Conservation (phyloP, 106 monocot genomes). For the Narthecium ossifragum region DNA sequence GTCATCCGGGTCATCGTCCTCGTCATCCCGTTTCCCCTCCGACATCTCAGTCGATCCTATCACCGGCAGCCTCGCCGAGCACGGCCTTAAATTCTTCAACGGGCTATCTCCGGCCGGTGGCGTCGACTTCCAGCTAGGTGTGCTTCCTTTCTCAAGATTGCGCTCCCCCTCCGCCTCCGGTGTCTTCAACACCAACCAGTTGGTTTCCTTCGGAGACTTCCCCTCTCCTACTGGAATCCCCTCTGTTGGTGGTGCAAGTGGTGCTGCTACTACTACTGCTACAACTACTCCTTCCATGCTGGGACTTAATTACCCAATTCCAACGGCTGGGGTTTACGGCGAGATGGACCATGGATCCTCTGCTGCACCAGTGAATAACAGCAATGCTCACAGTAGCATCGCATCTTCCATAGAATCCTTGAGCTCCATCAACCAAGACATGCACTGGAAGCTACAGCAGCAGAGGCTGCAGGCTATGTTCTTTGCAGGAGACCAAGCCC, state of each 20-base stretch:
- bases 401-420: constrained; percentile 39
- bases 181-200: constrained; percentile 4
- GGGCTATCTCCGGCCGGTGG: background rate
- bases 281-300: constrained; percentile 8
- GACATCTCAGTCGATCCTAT: no score
- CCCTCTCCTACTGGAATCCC: background rate
- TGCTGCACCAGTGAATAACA: background rate
- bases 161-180: background rate
- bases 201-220: constrained; percentile 8
- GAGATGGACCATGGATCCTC: background rate
- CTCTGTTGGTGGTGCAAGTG: background rate
- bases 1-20: background rate
- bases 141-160: constrained; percentile 2
- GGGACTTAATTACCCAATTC: constrained; percentile 9
- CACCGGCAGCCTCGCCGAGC: background rate
- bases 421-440: constrained; percentile 42
- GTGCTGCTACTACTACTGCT: no score
- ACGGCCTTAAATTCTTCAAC: constrained; percentile 1
- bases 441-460: constrained; percentile 58
- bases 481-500: constrained; percentile 9
- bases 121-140: background rate
- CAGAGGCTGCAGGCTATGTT: constrained; percentile 40
- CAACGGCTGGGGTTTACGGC: background rate
- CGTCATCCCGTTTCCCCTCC: background rate
- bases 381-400: constrained; percentile 1